Evolutionary conservation across 176 grass and related monocot genomes (phyloP), one percentile per base, ranked within the genome.

Genomic region (Oryza officinalis): DNA sequence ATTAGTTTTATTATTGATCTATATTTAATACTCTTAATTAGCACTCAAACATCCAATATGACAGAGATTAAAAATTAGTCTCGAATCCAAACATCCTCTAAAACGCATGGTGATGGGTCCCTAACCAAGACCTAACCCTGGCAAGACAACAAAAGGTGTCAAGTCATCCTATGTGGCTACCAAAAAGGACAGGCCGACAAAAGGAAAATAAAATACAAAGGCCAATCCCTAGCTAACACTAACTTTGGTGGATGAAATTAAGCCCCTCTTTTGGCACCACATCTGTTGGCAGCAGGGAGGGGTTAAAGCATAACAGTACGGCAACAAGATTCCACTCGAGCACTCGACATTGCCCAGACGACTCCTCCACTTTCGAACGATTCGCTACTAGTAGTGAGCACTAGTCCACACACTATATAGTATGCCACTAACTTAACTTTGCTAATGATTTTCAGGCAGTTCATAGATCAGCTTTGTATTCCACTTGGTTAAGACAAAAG

Each of bases 241-340:
- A 67, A 78, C 66, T 82, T 82, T 5, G 83, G 67, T 49, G 79
- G 83, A 82, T 45, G 79, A 67, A 67, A 90, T 90, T 86, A 82
- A 73, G 88, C 72, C 33, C 57, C 30, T 35, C 33, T 67, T 86
- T 90, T 86, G 88, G 78, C 79, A 5, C 67, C 70, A 74, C 18
- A 35, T 71, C 40, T 64, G 44, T 80, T 4, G 49, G 64, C 43
- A n/a, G 23, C 50, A 64, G 15, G 45, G 63, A 14, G 2, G 57
- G 14, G 38, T 30, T 77, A 25, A 77, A 61, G 57, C 20, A n/a
- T 6, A 63, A 63, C 30, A 63, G 65, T 6, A 59, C 47, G 20
- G 43, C 78, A 41, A 25, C 78, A 54, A 46, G 78, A 78, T 72
- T 72, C 78, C 82, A 79, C 41, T 40, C 61, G 63, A 71, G 63